phyloP scores from a whole-genome alignment of 306 rosid species.

The Datisca glomerata region DNA sequence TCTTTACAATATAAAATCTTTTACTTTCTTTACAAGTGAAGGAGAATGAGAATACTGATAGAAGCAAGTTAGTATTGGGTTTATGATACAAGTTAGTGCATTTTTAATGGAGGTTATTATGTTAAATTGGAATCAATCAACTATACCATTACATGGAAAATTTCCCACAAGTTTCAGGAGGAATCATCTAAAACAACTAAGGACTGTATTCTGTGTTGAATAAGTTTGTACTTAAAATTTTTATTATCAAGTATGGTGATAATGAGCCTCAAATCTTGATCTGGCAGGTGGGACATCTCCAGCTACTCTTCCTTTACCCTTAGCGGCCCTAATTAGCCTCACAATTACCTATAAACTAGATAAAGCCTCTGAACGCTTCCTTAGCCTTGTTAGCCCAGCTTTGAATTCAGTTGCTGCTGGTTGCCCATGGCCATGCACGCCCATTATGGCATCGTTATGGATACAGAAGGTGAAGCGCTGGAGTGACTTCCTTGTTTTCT shows the following conservation, averaged over 20 bases:
- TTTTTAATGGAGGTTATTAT: too few species aligned
- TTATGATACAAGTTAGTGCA: too few species aligned
- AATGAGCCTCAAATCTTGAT: slow-evolving; percentile 11
- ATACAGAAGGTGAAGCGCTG: slow-evolving; percentile 77
- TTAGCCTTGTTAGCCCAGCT: slow-evolving; percentile 58
- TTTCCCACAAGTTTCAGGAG: too few species aligned
- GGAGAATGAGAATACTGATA: slow-evolving; percentile 1
- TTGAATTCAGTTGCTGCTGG: slow-evolving; percentile 51
- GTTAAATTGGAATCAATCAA: too few species aligned
- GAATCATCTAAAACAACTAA: too few species aligned
- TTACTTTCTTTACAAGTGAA: neutral
- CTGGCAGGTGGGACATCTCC: slow-evolving; percentile 69
- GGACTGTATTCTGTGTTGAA: too few species aligned
- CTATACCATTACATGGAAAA: too few species aligned
- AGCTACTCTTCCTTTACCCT: slow-evolving; percentile 80
- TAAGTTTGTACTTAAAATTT: too few species aligned
- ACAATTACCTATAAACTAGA: slow-evolving; percentile 81
- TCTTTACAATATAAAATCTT: too few species aligned
- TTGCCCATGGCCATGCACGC: slow-evolving; percentile 93
- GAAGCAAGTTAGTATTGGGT: too few species aligned
- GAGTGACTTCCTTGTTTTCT: slow-evolving; percentile 61
- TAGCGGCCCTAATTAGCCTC: slow-evolving; percentile 81
- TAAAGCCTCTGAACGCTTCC: slow-evolving; percentile 48
- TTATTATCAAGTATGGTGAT: slow-evolving; percentile 8
- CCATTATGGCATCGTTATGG: slow-evolving; percentile 72